phyloP scores from a whole-genome alignment of 2,329 filamentous ascomycete genomes.

The Blumeria hordei region DNA sequence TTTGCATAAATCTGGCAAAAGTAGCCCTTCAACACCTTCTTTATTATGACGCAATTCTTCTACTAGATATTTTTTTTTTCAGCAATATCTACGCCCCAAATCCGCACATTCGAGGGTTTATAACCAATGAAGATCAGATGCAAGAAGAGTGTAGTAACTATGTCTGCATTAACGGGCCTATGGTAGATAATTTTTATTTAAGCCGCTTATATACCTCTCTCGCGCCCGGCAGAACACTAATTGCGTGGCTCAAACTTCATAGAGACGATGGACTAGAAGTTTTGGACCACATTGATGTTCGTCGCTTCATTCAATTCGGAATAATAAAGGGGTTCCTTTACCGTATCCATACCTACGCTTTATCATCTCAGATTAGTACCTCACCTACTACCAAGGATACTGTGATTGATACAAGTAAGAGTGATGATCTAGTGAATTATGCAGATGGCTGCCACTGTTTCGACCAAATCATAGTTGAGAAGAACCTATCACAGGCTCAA shows the following conservation, averaged over 20 bases:
- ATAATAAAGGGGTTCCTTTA: conserved; percentile 90
- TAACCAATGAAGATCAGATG: conserved; percentile 46
- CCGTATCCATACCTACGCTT: conserved; percentile 74
- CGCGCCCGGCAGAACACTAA: conserved; percentile 57
- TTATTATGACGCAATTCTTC: conserved; percentile 74
- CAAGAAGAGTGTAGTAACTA: conserved; percentile 77
- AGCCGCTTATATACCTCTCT: conserved; percentile 72
- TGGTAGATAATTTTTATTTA: conserved; percentile 35
- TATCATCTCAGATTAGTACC: conserved; percentile 38
- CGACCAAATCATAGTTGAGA: conserved; percentile 62
- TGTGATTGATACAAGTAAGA: conserved; percentile 13
- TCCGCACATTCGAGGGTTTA: conserved; percentile 54
- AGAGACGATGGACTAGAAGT: conserved; percentile 38
- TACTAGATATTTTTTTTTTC: conserved; percentile 92
- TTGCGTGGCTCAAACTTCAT: conserved; percentile 65
- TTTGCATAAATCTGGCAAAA: conserved; percentile 65
- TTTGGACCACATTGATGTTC: conserved; percentile 58
- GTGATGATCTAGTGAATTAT: conserved; percentile 33
- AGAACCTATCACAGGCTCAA: conserved; percentile 43
- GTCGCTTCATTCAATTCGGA: conserved; percentile 83
- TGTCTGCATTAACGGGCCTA: conserved; percentile 22
- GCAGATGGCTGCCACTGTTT: conserved; percentile 54
- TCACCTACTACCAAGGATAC: conserved; percentile 11
- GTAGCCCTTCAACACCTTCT: conserved; percentile 72
- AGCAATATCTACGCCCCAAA: conserved; percentile 70